These are phyloP conservation scores for Aspergillus cejpii DNA, from an alignment of 2,329 filamentous ascomycete genomes.

Conservation along the genomic window DNA sequence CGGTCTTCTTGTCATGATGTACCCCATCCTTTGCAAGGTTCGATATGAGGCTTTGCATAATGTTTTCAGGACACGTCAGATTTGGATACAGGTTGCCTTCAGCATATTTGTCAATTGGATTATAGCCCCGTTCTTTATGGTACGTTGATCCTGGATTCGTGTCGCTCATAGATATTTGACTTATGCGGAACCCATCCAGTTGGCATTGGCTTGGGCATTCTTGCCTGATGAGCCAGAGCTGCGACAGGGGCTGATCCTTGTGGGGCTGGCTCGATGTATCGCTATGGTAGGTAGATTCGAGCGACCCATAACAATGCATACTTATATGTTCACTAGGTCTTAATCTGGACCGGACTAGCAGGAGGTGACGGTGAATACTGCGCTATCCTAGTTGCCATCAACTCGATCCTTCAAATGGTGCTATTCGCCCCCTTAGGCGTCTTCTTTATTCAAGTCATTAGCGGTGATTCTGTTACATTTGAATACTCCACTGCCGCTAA, in stretches of 20 bases:
- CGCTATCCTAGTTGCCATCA: constrained; percentile 69
- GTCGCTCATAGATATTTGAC: not conserved
- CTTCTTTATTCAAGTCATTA: constrained; percentile 65
- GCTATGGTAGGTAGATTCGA: constrained; percentile 60
- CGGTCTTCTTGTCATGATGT: constrained; percentile 88
- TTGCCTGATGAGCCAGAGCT: constrained; percentile 45
- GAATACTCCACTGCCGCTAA: constrained; percentile 65
- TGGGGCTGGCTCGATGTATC: constrained; percentile 77
- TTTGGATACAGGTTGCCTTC: constrained; percentile 76
- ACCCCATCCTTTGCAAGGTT: constrained; percentile 84
- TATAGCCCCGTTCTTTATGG: constrained; percentile 75
- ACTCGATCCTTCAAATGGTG: constrained; percentile 68
- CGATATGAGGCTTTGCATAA: constrained; percentile 67
- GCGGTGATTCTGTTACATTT: constrained; percentile 45
- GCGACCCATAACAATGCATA: not conserved
- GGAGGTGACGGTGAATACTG: constrained; percentile 76
- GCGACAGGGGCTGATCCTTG: constrained; percentile 64
- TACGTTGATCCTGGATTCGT: constrained; percentile 28
- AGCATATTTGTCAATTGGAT: constrained; percentile 79
- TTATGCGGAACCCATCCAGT: constrained; percentile 32
- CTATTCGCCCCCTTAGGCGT: constrained; percentile 64
- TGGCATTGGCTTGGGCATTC: constrained; percentile 45
- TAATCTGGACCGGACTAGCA: constrained; percentile 73
- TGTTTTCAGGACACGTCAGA: constrained; percentile 52
- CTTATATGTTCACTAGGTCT: constrained; percentile 40